Conservation (phyloP, 169 alveolate species). For the Babesia bigemina region DNA sequence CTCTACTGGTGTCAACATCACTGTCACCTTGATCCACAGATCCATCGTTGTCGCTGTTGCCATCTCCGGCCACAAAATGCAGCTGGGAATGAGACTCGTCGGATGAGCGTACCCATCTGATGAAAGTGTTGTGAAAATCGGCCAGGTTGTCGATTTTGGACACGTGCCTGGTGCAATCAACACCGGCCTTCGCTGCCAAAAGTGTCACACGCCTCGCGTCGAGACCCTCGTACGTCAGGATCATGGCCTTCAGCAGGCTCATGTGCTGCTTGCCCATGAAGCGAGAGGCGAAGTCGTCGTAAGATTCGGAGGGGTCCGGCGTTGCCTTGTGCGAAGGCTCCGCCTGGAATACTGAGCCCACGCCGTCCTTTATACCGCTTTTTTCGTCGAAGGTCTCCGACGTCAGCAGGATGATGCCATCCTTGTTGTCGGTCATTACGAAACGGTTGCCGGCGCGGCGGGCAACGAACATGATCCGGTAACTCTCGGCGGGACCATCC, state of each 20-base stretch:
- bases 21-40: background rate
- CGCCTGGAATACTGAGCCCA: slow-evolving; percentile 30
- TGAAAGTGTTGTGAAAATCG: slow-evolving; percentile 34
- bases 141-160: slow-evolving; percentile 41
- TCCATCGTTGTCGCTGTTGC: background rate
- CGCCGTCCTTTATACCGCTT: slow-evolving; percentile 44
- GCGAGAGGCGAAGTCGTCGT: slow-evolving; percentile 9
- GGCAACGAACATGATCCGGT: slow-evolving; percentile 18
- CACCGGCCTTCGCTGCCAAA: slow-evolving; percentile 22
- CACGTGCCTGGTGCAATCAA: slow-evolving; percentile 29
- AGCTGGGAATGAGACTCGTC: slow-evolving; percentile 4
- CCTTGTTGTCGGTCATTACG: slow-evolving; percentile 34
- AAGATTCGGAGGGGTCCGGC: slow-evolving; percentile 42
- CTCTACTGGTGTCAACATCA: background rate
- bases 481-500: slow-evolving; percentile 5
- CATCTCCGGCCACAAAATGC: background rate
- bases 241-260: slow-evolving; percentile 56
- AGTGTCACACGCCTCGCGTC: slow-evolving; percentile 20
- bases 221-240: slow-evolving; percentile 50
- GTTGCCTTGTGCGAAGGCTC: slow-evolving; percentile 11
- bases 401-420: slow-evolving; percentile 24
- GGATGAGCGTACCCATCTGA: slow-evolving; percentile 18
- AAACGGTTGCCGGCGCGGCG: slow-evolving; percentile 27
- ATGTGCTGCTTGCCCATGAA: slow-evolving; percentile 42
- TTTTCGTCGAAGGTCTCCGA: slow-evolving; percentile 41